Evolutionary conservation across 108 stramenopile species (phyloP), one percentile per base, ranked within the genome.

Genomic region (Fragilariopsis cylindrus): DNA sequence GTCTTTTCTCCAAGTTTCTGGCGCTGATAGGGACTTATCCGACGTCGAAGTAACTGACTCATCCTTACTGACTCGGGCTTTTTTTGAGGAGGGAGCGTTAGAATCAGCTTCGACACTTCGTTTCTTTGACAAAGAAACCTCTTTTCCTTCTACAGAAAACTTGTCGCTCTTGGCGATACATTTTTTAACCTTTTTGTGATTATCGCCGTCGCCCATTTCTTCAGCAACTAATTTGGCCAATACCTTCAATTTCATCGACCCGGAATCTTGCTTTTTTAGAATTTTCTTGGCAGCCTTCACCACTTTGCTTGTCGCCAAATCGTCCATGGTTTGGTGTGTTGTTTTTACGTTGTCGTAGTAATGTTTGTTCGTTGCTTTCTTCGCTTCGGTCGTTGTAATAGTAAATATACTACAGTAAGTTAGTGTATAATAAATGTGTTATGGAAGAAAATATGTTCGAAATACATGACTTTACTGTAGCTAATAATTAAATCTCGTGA

Each of bases 231-330:
- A 58, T 55, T 91, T 87, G 67, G 88, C 81, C 30, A 30, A 77
- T 18, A 72, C 65, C 76, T 91, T 95, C 13, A 92, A 73, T 57
- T 95, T 95, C 84, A 95, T 86, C 19, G 82, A 78, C 13, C 76
- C 77, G 3, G 81, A 82, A 69, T 82, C 87, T 9, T 84, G 73
- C 48, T 86, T 84, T 70, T 95, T 91, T 49, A 95, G 74, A 3
- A 76, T 58, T 74, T 91, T 95, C 71, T 87, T 92, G 47, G 88
- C 91, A 52, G 81, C 79, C 75, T 92, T 91, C 72, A 95, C 75
- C 42, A 69, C 79, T 39, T 80, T 80, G 60, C 55, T 69, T 18
- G 8, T 62, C 46, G 54, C 9, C 48, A 46, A 62, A 30, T 53
- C 69, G 54, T 70, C 69, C 69, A 55, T 70, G 13, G 52, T 56